Base-by-base conservation (phyloP, 2,329 filamentous ascomycete species). In the Colletotrichum sublineola region DNA sequence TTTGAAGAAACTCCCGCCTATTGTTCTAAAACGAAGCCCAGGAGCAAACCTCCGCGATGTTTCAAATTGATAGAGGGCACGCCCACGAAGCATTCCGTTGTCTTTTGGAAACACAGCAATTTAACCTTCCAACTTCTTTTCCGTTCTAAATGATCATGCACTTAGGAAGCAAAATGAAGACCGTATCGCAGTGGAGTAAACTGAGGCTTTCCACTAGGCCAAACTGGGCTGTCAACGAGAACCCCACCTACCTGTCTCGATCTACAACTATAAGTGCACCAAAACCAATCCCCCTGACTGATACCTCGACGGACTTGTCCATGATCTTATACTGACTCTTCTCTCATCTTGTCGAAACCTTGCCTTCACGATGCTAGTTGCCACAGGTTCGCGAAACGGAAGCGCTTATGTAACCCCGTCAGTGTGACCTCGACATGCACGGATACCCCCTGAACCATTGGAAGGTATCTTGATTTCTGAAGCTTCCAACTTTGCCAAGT, bases 401-500 rank as follows among this genome's bases (percentile, higher is more conserved):
- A 15, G 8, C 20, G 67, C 62, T 66, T 60, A 66, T 24, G 29
- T 55, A 60, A 69, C 7, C 29, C 29, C 15, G 1, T n/a, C 2
- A 12, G 36, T 48, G 11, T 36, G 7, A 29, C 44, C 18, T 53
- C 8, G 29, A 48, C 36, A 46, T 18, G 50, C 67, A 63, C 63
- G 67, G 67, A 44, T 68, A 50, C 29, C 58, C 62, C 62, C 55
- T 53, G 62, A 44, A 69, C 31, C 67, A 24, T 50, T 31, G 2
- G 44, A 55, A 60, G 67, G 44, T 58, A 66, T 58, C 56, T 56
- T 60, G 44, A 31, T 33, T 55, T 12, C 36, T 12, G 38, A 36
- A 60, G 67, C 31, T 69, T 69, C 62, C 62, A 60, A 69, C 67
- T 53, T 66, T 66, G 55, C 53, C 67, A 66, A 66, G 33, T 48